Base-by-base conservation (phyloP, 768 basidiomycete species). In the Leccinum sublutescens region DNA sequence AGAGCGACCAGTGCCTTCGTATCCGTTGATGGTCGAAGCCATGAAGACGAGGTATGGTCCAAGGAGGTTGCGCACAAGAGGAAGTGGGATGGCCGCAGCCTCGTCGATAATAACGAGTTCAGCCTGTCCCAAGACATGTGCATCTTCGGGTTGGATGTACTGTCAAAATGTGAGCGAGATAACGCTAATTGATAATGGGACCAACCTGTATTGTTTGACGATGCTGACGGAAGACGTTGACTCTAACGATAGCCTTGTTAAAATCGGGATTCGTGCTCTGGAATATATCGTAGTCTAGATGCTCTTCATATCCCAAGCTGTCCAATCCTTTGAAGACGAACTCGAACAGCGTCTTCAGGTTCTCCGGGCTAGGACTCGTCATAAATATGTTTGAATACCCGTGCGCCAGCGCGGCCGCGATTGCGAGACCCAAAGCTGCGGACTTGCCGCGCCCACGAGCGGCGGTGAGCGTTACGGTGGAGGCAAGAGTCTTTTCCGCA, bases 11-110 rank as follows among this genome's bases (percentile, higher is more conserved):
- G 97, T 98, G 27, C 97, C 97, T 81, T 98, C 97, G 74, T 99
- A 99, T 43, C 97, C 97, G 71, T 98, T 98, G 77, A 99, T 95
- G 1, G 97, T 99, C n/a, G 95, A 97, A 1, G 97, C 93, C 81
- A 98, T 88, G 80, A 98, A 98, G 53, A 98, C 95, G 36, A 98
- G 90, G 76, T 98, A 98, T 1, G 89, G 89, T 0, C 97, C 97
- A 56, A 99, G 86, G 62, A 99, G 89, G 66, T 93, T 93, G 57
- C 91, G 87, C 17, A 99, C 96, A 36, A 99, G 87, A 2, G 96
- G 95, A 17, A 98, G 84, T 1, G 97, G 97, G 55, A 98, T 98
- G 19, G 97, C 97, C 9, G 97, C 97, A 7, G 96, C 96, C 75
- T 99, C 97, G 67, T 99, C 97, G 63, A 99, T 96, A 66, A 99